Evolutionary conservation across 345 rosid species (phyloP), one percentile per base, ranked within the genome.

Genomic region (Bruguiera sexangula): DNA sequence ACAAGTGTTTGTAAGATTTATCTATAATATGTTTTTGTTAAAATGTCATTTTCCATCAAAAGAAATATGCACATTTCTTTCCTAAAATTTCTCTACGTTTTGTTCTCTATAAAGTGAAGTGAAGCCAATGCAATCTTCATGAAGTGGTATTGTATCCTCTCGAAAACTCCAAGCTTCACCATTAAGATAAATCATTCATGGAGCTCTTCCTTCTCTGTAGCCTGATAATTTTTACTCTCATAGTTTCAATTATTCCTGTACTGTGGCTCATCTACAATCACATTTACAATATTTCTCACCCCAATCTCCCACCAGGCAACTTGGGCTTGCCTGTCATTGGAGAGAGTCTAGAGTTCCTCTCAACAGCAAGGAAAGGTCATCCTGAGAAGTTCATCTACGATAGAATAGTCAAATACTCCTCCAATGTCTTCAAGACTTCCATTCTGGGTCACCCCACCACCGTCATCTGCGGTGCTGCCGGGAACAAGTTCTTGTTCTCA

Each of bases 401-500:
- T 5, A 60, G 76, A 53, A 66, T 73, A 43, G 34, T 65, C 0
- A 50, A 50, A 50, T 60, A 57, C 70, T 73, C 69, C 0, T 29
- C 59, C 5, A 53, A 65, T 57, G 39, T 73, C 20, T 73, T 73
- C 76, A 73, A 32, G 20, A 74, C 72, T 19, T 74, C 67, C 2
- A 50, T 68, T 61, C 68, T 74, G 0, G 68, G 72, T 0, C 58
- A 68, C 43, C 46, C 31, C 24, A 68, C 61, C 0, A 54, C 69
- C 0, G 65, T 68, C 8, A 8, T 74, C 10, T 68, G 73, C 22
- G 77, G 73, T 6, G 59, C 77, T 2, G 48, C 71, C 21, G 77
- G 73, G 36, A 63, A 74, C 66, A 74, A 74, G 64, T 74, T 74
- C 69, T 32, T 74, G 50, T 74, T 67, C 59, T 62, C 72, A 3